phyloP scores from a whole-genome alignment of 768 basidiomycete genomes.

The Termitomyces sp. region DNA sequence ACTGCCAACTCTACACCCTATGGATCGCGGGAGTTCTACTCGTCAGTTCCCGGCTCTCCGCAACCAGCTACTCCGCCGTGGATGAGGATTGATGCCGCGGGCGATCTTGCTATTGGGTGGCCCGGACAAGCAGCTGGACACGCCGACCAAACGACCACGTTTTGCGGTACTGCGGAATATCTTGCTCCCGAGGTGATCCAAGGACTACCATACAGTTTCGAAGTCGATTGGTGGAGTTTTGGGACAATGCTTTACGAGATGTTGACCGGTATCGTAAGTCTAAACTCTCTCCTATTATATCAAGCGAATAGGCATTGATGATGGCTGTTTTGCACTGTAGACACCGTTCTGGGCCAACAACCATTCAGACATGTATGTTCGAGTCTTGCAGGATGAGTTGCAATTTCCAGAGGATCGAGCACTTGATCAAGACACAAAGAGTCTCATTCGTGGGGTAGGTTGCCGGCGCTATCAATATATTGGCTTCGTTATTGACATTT shows the following conservation, averaged over 20 bases:
- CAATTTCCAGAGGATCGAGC: slow-evolving; percentile 85
- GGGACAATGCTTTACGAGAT: slow-evolving; percentile 98
- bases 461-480: neutral
- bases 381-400: slow-evolving; percentile 86
- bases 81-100: slow-evolving; percentile 63
- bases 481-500: slow-evolving; percentile 6
- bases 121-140: slow-evolving; percentile 43
- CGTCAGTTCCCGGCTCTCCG: slow-evolving; percentile 39
- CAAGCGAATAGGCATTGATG: neutral
- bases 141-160: slow-evolving; percentile 74
- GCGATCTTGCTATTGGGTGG: slow-evolving; percentile 53
- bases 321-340: slow-evolving; percentile 31
- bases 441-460: slow-evolving; percentile 89
- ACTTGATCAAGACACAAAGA: slow-evolving; percentile 95
- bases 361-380: slow-evolving; percentile 92
- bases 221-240: slow-evolving; percentile 98
- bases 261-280: slow-evolving; percentile 88
- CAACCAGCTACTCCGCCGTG: slow-evolving; percentile 59
- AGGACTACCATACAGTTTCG: slow-evolving; percentile 84
- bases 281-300: slow-evolving; percentile 12
- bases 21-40: slow-evolving; percentile 48
- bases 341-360: slow-evolving; percentile 93
- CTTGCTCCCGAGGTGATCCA: slow-evolving; percentile 96
- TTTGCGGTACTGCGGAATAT: slow-evolving; percentile 96
- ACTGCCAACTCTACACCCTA: slow-evolving; percentile 58